These are phyloP conservation scores for Apiotrichum sp. DNA, from an alignment of 1,284 basidiomycete genomes.

Conservation along the genomic window DNA sequence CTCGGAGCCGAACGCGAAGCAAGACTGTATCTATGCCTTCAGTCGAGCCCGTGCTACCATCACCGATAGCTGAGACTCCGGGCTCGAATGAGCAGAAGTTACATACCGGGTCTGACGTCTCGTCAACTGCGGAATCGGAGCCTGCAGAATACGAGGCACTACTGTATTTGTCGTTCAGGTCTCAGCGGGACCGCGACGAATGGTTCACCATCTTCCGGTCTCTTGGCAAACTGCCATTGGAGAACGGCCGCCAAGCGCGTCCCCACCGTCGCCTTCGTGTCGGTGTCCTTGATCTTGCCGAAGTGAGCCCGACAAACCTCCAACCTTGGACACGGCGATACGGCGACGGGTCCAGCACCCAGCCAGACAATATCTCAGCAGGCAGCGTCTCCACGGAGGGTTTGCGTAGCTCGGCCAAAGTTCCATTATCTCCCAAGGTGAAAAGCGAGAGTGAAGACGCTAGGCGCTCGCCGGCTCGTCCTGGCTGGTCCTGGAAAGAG, in stretches of 20 bases:
- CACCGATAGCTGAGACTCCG: neutral
- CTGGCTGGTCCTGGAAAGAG: constrained; percentile 24
- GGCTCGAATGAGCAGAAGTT: neutral
- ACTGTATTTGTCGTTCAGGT: constrained; percentile 10
- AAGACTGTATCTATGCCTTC: constrained; percentile 7
- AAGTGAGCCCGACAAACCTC: constrained; percentile 3
- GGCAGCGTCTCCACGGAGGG: neutral
- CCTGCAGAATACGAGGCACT: neutral
- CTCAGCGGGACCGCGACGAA: constrained; percentile 10
- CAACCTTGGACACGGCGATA: constrained; percentile 1
- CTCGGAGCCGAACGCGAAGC: constrained; percentile 1
- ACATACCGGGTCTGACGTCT: neutral
- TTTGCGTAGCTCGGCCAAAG: neutral
- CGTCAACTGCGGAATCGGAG: neutral
- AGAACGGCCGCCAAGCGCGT: constrained; percentile 1
- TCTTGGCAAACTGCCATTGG: constrained; percentile 7
- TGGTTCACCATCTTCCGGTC: constrained; percentile 18
- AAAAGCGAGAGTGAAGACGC: neutral
- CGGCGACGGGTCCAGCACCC: constrained; percentile 5
- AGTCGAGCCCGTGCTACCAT: neutral
- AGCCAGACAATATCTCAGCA: neutral
- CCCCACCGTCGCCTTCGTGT: constrained; percentile 23
- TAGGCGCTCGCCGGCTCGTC: neutral
- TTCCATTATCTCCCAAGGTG: neutral
- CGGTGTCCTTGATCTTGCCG: constrained; percentile 23